Conservation (phyloP, 1,284 basidiomycete species). For the Cutaneotrichosporon daszewskae region DNA sequence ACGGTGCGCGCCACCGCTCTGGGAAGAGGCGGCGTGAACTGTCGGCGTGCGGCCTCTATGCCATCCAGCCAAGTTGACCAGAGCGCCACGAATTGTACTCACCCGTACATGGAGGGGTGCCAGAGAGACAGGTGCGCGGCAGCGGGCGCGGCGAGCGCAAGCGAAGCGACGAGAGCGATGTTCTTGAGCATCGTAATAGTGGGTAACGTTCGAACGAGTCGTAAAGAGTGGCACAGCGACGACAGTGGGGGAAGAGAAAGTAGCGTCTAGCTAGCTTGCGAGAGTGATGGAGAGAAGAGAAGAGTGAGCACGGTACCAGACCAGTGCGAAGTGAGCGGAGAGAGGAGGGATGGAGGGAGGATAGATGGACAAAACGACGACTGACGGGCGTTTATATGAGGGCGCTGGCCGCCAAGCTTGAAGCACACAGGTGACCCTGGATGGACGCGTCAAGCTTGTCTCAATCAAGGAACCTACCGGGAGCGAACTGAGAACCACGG, state of each 20-base stretch:
- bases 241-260: neutral
- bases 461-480: no score
- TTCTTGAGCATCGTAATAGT: neutral
- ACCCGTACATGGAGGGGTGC: constrained; percentile 44
- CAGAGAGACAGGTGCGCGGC: constrained; percentile 39
- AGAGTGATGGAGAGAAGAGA: neutral
- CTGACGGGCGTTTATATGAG: no score
- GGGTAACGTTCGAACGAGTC: neutral
- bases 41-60: no score
- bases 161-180: neutral
- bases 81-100: constrained; percentile 10
- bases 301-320: neutral
- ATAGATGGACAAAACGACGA: neutral
- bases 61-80: no score
- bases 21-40: no score
- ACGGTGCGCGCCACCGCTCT: neutral
- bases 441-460: no score
- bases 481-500: no score
- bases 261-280: no score
- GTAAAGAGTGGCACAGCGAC: neutral
- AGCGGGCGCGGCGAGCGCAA: constrained; percentile 1
- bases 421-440: no score
- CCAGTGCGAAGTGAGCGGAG: neutral
- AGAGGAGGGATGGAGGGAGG: neutral
- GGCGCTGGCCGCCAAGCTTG: no score